Evolutionary conservation across 345 rosid genomes (phyloP).

Genomic region (Brassica nigra): DNA sequence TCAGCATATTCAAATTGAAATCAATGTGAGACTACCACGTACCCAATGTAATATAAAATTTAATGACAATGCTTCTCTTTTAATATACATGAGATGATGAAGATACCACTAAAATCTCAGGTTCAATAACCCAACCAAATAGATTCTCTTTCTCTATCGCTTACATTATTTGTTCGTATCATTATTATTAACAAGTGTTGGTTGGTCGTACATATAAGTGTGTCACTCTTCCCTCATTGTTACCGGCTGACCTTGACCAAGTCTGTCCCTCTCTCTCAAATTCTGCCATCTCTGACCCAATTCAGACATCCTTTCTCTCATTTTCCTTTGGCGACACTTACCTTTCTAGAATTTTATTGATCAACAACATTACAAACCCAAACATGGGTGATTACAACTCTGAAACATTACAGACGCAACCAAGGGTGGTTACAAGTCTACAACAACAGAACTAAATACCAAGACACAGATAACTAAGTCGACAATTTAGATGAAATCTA

Average conservation of each 20-base stretch:
- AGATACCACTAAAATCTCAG: no score
- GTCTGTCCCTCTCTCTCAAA: slow-evolving; percentile 11
- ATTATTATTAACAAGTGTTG: not conserved
- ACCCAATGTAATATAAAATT: no score
- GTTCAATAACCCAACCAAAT: no score
- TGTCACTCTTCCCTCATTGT: not conserved
- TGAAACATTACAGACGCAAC: not conserved
- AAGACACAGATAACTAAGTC: not conserved
- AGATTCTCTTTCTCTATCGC: not conserved
- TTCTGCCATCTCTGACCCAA: slow-evolving; percentile 30
- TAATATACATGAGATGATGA: no score
- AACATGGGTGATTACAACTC: no score
- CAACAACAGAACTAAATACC: not conserved
- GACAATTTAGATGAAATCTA: not conserved
- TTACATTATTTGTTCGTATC: not conserved
- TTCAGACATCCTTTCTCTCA: slow-evolving; percentile 17
- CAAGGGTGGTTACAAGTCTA: not conserved
- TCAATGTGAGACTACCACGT: no score
- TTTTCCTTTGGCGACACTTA: no score
- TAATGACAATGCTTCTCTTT: no score
- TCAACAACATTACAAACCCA: no score
- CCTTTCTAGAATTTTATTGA: no score
- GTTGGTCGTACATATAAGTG: slow-evolving; percentile 12
- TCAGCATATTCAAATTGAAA: no score
- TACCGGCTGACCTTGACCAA: not conserved